A percentile compares a stretch with the other conserved stretches of the same genome.
Conservation (phyloP, 169 alveolate species). For the Plasmodium knowlesi region DNA sequence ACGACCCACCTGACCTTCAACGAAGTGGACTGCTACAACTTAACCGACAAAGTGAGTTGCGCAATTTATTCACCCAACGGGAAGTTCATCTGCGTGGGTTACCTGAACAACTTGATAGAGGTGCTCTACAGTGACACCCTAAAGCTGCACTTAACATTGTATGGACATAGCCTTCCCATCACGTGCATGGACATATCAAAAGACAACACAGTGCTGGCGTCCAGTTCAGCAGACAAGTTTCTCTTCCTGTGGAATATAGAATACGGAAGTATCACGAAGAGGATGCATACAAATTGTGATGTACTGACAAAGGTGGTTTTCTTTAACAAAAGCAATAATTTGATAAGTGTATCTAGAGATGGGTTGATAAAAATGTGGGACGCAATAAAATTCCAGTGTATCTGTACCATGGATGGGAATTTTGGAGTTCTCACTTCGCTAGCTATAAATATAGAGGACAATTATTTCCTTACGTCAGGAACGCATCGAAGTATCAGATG, state of each 20-base stretch:
- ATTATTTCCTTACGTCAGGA: constrained; percentile 79
- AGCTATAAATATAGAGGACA: constrained; percentile 75
- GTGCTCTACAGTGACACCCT: constrained; percentile 86
- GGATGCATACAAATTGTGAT: constrained; percentile 80
- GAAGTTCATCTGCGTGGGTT: constrained; percentile 82
- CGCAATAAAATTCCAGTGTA: constrained; percentile 80
- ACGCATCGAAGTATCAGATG: constrained; percentile 83
- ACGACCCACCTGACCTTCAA: constrained; percentile 2
- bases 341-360: constrained; percentile 82
- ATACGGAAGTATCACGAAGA: constrained; percentile 86
- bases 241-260: constrained; percentile 91
- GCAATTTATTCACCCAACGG: constrained; percentile 82
- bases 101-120: constrained; percentile 85
- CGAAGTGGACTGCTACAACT: constrained; percentile 52
- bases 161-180: constrained; percentile 92
- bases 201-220: constrained; percentile 87
- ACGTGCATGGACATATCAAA: constrained; percentile 86
- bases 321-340: constrained; percentile 63
- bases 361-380: constrained; percentile 87
- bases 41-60: constrained; percentile 77
- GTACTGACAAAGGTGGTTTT: constrained; percentile 53
- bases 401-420: constrained; percentile 80
- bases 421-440: constrained; percentile 74
- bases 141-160: constrained; percentile 86
- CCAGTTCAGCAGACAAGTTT: constrained; percentile 88